Base-by-base conservation (phyloP, 2,329 filamentous ascomycete species). In the Aspergillus fructus region DNA sequence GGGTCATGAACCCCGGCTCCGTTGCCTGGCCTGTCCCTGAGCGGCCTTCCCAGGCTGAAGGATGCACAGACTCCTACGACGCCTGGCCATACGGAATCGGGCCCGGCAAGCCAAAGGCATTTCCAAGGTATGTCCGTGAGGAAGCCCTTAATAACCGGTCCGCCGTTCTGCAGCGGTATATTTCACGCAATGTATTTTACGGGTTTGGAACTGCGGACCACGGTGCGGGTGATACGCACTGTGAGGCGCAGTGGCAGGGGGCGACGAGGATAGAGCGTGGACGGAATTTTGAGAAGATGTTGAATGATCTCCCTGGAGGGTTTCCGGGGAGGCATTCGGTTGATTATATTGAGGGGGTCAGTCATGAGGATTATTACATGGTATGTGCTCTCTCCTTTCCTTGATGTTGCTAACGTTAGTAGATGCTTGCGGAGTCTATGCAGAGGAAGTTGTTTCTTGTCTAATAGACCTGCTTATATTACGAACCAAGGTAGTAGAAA, bases 1-100 rank as follows among this genome's bases (percentile, higher is more conserved):
- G 49, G 21, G 19, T 33, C 49, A 50, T 50, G 49, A 50, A 50
- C 37, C 49, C 49, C 6, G 49, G 49, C 34, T 50, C 49, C 7
- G 30, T 12, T 15, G 49, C 23, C 15, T 50, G 49, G 49, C 49
- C n/a, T 3, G 37, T 42, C 3, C 6, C 19, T 15, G 23, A 24
- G 4, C 49, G 49, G 3, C 49, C 49, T 4, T 1, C 27, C 8
- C 27, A 9, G 27, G 11, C 8, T 11, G 9, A 3, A 11, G 27
- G 11, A 3, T 30, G 27, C 9, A 9, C 23, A 11, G 24, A 24
- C 21, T 50, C 41, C 3, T 30, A 11, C 49, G 24, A 50, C 37
- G 23, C 13, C 21, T 50, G 49, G 49, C 23, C n/a, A 23, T 50
- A 41, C 23, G 49, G 49, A 23, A 50, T 50, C 15, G 49, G 37